These are phyloP conservation scores for Nothophytophthora sp. DNA, from an alignment of 352 stramenopile species.

Conservation along the genomic window DNA sequence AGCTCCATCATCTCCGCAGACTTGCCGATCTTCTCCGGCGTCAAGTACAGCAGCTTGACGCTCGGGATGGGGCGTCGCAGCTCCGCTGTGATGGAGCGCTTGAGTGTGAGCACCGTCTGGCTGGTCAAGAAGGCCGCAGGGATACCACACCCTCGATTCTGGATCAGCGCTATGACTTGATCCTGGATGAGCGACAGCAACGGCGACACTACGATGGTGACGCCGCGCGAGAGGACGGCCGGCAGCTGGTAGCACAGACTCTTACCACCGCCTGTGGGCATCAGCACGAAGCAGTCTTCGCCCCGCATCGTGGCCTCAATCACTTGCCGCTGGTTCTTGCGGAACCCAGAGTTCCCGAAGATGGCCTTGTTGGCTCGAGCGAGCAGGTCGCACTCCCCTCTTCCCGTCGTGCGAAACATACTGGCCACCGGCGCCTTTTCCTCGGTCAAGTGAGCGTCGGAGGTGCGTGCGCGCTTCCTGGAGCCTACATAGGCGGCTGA, in stretches of 20 bases:
- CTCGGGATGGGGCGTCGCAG: slow-evolving; percentile 71
- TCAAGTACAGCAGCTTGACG: slow-evolving; percentile 94
- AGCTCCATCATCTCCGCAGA: slow-evolving; percentile 76
- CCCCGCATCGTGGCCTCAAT: slow-evolving; percentile 91
- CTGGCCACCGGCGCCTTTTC: background rate
- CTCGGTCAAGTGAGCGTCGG: too few relatives aligned
- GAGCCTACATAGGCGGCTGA: background rate
- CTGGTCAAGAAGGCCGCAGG: slow-evolving; percentile 77
- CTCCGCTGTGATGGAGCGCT: slow-evolving; percentile 73
- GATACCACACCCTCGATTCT: slow-evolving; percentile 63
- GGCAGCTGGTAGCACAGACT: slow-evolving; percentile 92
- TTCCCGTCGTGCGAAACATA: background rate
- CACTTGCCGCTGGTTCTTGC: slow-evolving; percentile 91
- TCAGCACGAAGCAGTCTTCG: slow-evolving; percentile 94
- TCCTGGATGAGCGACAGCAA: slow-evolving; percentile 95
- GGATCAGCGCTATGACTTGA: slow-evolving; percentile 86
- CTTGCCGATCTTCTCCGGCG: slow-evolving; percentile 93
- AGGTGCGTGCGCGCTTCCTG: slow-evolving; percentile 22
- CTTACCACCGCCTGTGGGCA: slow-evolving; percentile 93
- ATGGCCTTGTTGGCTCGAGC: slow-evolving; percentile 58
- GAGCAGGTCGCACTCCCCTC: slow-evolving; percentile 33
- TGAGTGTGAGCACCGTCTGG: slow-evolving; percentile 63
- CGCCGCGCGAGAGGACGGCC: slow-evolving; percentile 56
- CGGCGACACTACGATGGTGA: slow-evolving; percentile 95
- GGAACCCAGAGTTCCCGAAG: slow-evolving; percentile 84